Base-by-base conservation (phyloP, 2,329 filamentous ascomycete species). In the Beauveria asiatica region DNA sequence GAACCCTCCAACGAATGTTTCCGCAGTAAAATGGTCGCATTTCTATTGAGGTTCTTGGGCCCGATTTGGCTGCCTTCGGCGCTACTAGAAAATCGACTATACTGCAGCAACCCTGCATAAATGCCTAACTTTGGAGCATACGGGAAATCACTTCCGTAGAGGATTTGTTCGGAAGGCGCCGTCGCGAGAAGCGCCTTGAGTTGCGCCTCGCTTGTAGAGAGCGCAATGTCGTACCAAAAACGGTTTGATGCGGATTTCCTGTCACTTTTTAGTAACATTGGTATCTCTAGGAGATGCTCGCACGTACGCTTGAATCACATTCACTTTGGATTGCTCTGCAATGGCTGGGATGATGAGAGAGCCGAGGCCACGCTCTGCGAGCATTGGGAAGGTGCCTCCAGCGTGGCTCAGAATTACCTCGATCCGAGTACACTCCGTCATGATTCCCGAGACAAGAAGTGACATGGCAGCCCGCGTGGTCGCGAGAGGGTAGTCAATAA, bases 401-500 rank as follows among this genome's bases (percentile, higher is more conserved):
- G 52, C 52, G 30, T 56, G 39, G 52, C 52, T 56, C 27, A 56
- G 37, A 11, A 56, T 56, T 13, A 56, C 39, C 9, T 56, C 52
- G 30, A 45, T 25, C 11, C 33, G 33, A 11, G 52, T 17, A n/a
- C 39, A 45, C 23, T 21, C 39, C 16, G 52, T 45, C 52, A 56
- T 56, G 27, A 56, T 41, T 27, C 52, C 52, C 16, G 52, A 56
- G 23, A 56, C 39, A 56, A 56, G n/a, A 16, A 56, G 39, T 6
- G 52, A 56, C 52, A 56, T 56, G 19, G 52, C 52, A 9, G 52
- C 52, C 11, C 52, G 52, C 10, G 52, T 56, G 16, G 52, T 56
- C 27, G 52, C 52, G 23, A 56, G 52, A 16, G 52, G 52, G 23
- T 56, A 56, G 21, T 56, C 52, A 33, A 56, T 56, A 21, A 56